Conservation (phyloP, 2,329 filamentous ascomycete genomes). For the Sphaerulina populicola region DNA sequence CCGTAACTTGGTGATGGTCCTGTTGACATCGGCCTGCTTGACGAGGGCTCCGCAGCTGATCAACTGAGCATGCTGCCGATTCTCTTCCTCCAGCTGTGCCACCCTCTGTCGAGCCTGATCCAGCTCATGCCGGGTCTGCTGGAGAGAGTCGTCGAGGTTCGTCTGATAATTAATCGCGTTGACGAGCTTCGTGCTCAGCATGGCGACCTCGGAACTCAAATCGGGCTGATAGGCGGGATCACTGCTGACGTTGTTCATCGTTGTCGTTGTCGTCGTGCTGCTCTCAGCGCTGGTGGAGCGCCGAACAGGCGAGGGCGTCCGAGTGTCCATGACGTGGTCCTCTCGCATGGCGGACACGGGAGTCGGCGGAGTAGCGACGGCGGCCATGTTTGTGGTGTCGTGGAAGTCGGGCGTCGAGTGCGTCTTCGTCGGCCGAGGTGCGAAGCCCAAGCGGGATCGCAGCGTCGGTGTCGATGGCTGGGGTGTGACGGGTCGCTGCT, state of each 20-base stretch:
- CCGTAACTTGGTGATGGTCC: conserved; percentile 36
- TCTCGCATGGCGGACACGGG: conserved; percentile 17
- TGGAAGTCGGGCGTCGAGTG: conserved; percentile 21
- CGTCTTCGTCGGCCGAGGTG: conserved; percentile 20
- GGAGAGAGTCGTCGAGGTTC: conserved; percentile 77
- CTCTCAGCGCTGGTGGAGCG: conserved; percentile 29
- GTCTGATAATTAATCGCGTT: conserved; percentile 97
- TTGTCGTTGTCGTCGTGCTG: conserved; percentile 22
- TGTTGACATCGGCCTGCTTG: conserved; percentile 63
- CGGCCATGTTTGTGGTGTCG: conserved; percentile 16
- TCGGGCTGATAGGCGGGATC: conserved; percentile 45
- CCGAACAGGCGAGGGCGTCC: conserved; percentile 34
- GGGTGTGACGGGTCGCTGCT: neutral
- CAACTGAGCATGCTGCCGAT: conserved; percentile 60
- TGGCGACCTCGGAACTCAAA: conserved; percentile 68
- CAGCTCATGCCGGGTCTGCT: conserved; percentile 73
- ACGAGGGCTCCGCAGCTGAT: conserved; percentile 68
- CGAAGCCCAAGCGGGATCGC: conserved; percentile 15
- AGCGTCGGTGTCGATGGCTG: conserved; percentile 1
- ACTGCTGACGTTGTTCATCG: conserved; percentile 26
- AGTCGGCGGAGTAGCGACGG: conserved; percentile 14
- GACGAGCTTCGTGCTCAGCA: conserved; percentile 89
- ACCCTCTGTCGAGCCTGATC: conserved; percentile 63
- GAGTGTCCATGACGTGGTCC: conserved; percentile 36
- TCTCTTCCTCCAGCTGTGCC: conserved; percentile 58